A percentile compares a stretch with the other conserved stretches of the same genome.
Evolutionary conservation across 352 stramenopile species (phyloP).

Genomic region (Phytophthora syringae): DNA sequence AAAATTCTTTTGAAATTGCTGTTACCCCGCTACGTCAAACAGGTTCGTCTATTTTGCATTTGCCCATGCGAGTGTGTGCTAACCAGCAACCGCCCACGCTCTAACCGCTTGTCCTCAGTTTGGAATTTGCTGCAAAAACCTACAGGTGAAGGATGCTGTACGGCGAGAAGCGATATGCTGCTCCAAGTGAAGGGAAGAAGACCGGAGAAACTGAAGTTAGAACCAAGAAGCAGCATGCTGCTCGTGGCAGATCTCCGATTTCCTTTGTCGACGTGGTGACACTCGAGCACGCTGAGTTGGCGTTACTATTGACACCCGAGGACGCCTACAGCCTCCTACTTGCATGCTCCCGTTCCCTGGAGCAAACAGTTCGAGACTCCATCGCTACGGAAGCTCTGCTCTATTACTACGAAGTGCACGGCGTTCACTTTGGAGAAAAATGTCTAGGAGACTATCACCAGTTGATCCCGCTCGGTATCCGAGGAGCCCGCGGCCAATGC

Average conservation of each 20-base stretch:
- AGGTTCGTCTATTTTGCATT: too few species aligned
- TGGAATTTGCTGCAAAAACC: not conserved
- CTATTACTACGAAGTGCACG: not conserved
- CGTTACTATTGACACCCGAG: not conserved
- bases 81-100: not conserved
- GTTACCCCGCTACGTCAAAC: too few species aligned
- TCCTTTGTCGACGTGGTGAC: not conserved
- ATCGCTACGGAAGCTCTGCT: not conserved
- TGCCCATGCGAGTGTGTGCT: too few species aligned
- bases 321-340: too few species aligned
- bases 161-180: not conserved
- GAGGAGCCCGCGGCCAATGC: not conserved
- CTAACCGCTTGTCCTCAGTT: not conserved
- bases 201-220: not conserved
- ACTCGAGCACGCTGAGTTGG: not conserved
- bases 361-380: too few species aligned
- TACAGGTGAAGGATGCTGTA: not conserved
- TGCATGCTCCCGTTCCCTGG: too few species aligned
- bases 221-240: not conserved
- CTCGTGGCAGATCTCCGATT: not conserved
- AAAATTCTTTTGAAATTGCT: too few species aligned
- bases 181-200: not conserved
- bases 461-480: not conserved
- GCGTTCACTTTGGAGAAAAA: not conserved
- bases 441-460: not conserved